Conservation (phyloP, 495 filamentous ascomycete genomes). For the Penicillium lividum region DNA sequence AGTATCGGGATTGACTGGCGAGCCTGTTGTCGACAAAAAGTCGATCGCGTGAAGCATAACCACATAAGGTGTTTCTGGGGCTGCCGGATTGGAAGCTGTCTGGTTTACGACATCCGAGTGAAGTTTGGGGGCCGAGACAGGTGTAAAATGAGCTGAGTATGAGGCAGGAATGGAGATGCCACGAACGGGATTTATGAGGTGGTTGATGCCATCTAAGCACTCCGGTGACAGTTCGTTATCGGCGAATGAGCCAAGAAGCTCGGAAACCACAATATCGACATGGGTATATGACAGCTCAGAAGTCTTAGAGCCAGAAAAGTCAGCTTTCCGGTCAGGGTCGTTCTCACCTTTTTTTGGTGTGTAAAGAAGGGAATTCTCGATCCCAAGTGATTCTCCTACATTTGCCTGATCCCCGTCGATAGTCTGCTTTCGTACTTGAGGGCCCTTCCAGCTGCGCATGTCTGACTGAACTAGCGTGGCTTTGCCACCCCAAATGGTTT, state of each 20-base stretch:
- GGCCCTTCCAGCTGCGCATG: slow-evolving; percentile 93
- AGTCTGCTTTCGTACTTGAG: slow-evolving; percentile 31
- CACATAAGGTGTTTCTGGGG: slow-evolving; percentile 84
- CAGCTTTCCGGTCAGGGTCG: slow-evolving; percentile 15
- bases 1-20: slow-evolving; percentile 15
- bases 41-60: slow-evolving; percentile 89
- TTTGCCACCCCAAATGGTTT: slow-evolving; percentile 66
- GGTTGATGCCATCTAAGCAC: slow-evolving; percentile 86
- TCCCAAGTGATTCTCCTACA: slow-evolving; percentile 38
- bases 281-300: slow-evolving; percentile 47
- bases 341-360: slow-evolving; percentile 24
- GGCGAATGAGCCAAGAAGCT: slow-evolving; percentile 89
- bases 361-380: slow-evolving; percentile 34
- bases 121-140: slow-evolving; percentile 85
- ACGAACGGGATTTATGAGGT: slow-evolving; percentile 71
- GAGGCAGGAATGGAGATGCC: slow-evolving; percentile 92
- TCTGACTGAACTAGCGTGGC: slow-evolving; percentile 92
- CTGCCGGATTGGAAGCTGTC: slow-evolving; percentile 60
- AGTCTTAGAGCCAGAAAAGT: slow-evolving; percentile 8
- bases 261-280: slow-evolving; percentile 91
- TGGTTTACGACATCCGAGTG: slow-evolving; percentile 74
- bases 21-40: slow-evolving; percentile 60
- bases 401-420: slow-evolving; percentile 9
- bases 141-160: slow-evolving; percentile 89
- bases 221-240: slow-evolving; percentile 92